Evolutionary conservation across 768 basidiomycete genomes (phyloP), one percentile per base, ranked within the genome.

Genomic region (Leccinum sublutescens): DNA sequence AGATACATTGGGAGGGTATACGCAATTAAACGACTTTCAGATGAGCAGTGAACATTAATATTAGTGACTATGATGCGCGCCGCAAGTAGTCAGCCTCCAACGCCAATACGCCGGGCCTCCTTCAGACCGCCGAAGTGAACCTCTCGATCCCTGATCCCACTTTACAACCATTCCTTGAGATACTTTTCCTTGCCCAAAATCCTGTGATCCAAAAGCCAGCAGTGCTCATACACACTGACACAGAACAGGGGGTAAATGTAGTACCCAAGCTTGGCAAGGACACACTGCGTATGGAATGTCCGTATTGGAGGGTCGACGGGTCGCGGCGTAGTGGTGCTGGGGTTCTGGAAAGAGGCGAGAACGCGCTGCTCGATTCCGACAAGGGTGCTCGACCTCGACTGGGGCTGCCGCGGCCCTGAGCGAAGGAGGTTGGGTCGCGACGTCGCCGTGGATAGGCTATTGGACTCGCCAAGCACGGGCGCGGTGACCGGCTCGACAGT

Each of bases 151-250:
- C 67, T 82, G 84, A 40, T 74, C 65, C 93, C 93, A 96, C 71
- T 96, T 80, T 55, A 95, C 73, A 21, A 88, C 89, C 10, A 77
- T 79, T 86, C 81, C 66, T 80, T 83, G 69, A 95, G 69, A 81
- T 93, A 96, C 65, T 82, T 82, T 71, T 95, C 92, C 74, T 92
- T 91, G 25, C 94, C 93, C 25, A 25, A 25, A 25, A 25, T 25
- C 25, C 25, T 25, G 25, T 25, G 25, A 25, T 25, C 25, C 25
- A 25, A 25, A 25, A 25, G 25, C 25, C 25, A 25, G 25, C 25
- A 25, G 25, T 25, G 25, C 25, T 25, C 25, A 25, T 25, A 25
- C 25, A 25, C 25, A 25, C 25, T 25, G 25, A 25, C 25, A 25
- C 25, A 25, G 25, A 25, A 25, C 25, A 25, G n/a, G 25, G 25